Evolutionary conservation across 2,329 filamentous ascomycete species (phyloP), one percentile per base, ranked within the genome.

Genomic region (Colletotrichum melonis): DNA sequence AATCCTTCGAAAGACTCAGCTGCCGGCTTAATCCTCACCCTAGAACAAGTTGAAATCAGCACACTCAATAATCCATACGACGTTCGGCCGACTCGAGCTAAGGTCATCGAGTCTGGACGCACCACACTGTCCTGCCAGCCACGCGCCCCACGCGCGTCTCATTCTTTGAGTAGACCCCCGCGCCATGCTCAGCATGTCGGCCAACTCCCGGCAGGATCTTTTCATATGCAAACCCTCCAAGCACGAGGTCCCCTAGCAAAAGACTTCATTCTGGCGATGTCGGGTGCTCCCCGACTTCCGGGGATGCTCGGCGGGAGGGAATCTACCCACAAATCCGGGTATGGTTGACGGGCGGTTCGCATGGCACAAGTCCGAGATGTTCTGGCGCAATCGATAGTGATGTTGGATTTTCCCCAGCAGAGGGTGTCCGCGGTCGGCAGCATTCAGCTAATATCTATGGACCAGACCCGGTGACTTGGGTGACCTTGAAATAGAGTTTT

Each of bases 281-380:
- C 60, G 66, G 70, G 32, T 16, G 28, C 14, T 12, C 11, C 30
- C 70, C 70, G 70, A 73, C 66, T 46, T 60, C 55, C 55, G 66
- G 42, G n/a, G 3, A 32, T n/a, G 49, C 58, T 46, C 16, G 42
- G 56, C 3, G 46, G 26, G 59, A 55, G 65, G 55, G 55, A 59
- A 32, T 11, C 22, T 30, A 35, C 26, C 66, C 66, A 52, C 60
- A 73, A 60, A 56, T 55, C 16, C 16, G 12, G 57, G 60, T 30
- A 49, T 46, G 19, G 8, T 22, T 38, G 28, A 59, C 56, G 55
- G 56, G 14, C 12, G 35, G 14, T 26, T 35, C 22, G 26, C 56
- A 73, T 73, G 70, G 70, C 70, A 70, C 55, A 73, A 73, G 28
- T 24, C 30, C 38, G 32, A 65, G 70, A 49, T 30, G 8, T 60